Conservation (phyloP, 2,329 filamentous ascomycete genomes). For the Fusarium stilboides region DNA sequence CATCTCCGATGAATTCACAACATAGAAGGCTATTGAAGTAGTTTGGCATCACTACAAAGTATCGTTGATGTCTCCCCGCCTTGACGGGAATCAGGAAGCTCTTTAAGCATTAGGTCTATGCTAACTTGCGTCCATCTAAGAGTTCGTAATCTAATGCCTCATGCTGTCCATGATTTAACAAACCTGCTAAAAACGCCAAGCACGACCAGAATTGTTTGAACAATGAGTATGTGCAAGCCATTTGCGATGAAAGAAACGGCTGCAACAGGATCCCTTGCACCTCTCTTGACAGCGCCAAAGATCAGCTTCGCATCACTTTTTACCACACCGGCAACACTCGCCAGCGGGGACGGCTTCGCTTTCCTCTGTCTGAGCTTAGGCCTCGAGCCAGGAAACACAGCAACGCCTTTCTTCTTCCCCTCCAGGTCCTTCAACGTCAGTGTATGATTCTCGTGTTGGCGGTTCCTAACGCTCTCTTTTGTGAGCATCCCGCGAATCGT, state of each 20-base stretch:
- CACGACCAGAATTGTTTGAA: conserved; percentile 17
- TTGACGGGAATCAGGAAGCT: neutral
- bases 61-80: too few relatives aligned
- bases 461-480: conserved; percentile 47
- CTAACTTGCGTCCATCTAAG: neutral
- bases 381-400: conserved; percentile 47
- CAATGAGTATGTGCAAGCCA: conserved; percentile 31
- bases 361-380: conserved; percentile 43
- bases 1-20: too few relatives aligned
- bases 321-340: conserved; percentile 41
- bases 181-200: conserved; percentile 16
- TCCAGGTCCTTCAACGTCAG: conserved; percentile 46
- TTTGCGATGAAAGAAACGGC: conserved; percentile 22
- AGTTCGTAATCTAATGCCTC: neutral
- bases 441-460: conserved; percentile 51
- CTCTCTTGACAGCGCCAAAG: conserved; percentile 32
- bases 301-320: conserved; percentile 42
- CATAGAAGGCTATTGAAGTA: too few relatives aligned
- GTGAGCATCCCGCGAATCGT: conserved; percentile 46
- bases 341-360: conserved; percentile 42
- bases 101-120: neutral
- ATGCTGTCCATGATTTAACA: neutral
- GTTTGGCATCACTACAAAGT: too few relatives aligned
- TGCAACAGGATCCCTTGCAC: conserved; percentile 35
- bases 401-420: conserved; percentile 46